Base-by-base conservation (phyloP, 257 asterid genomes). In the Nicotiana undulata region DNA sequence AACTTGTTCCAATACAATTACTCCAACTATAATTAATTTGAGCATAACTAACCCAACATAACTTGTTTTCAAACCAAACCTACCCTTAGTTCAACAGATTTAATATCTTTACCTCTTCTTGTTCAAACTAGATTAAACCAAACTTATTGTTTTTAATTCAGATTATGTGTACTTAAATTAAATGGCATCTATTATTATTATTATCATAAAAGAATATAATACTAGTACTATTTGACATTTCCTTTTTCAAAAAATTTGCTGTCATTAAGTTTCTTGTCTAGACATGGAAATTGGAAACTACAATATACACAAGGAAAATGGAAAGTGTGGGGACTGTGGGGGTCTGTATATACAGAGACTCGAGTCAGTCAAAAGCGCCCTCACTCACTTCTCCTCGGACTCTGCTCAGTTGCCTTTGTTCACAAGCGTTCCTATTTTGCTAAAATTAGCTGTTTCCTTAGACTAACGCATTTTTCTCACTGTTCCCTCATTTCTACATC, bases 331-430 rank as follows among this genome's bases (percentile, higher is more conserved):
- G 80, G 80, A 34, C 63, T 28, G 53, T 28, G 32, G 53, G 32
- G 6, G 24, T 53, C 32, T 6, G 24, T 53, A 32, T 3, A 31
- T 29, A 9, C 49, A 76, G 22, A 26, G 52, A 55, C 80, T 76
- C 3, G 0, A 76, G 65, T 59, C 80, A 79, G 91, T 86, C 89
- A 82, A 85, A 59, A 75, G 81, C 83, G n/a, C n/a, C n/a, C 70
- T 28, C 81, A 10, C 66, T 31, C 61, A 18, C 83, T 63, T 18
- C 80, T 61, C 75, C 63, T 75, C 49, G 75, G 70, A 60, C 82
- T 6, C 4, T 31, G 26, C 53, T 78, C 59, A 60, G 28, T 59
- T 51, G 31, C 49, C 22, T 32, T 60, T 28, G 67, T 79, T 29
- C 76, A 59, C 52, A 55, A 76, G 63, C 67, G n/a, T 52, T 76